These are phyloP conservation scores for Saitozyma podzolica DNA, from an alignment of 768 basidiomycete species.

Conservation along the genomic window DNA sequence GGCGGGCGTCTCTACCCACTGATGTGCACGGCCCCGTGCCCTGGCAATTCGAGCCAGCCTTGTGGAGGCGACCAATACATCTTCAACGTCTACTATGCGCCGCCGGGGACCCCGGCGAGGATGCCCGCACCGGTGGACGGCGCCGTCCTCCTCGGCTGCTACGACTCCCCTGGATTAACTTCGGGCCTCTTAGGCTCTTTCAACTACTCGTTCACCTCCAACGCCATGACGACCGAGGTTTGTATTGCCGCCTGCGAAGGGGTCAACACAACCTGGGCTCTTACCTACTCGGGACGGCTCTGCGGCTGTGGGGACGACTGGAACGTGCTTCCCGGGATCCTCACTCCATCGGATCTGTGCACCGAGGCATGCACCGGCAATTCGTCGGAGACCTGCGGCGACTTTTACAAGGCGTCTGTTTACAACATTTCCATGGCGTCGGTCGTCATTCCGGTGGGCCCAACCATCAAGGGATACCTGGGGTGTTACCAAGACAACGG, in stretches of 20 bases:
- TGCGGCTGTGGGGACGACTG: slow-evolving; percentile 42
- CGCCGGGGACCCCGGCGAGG: slow-evolving; percentile 16
- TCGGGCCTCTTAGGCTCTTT: slow-evolving; percentile 19
- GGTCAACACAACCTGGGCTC: slow-evolving; percentile 38
- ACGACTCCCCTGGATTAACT: slow-evolving; percentile 16
- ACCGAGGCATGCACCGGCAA: slow-evolving; percentile 40
- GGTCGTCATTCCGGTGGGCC: not conserved
- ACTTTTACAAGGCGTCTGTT: slow-evolving; percentile 24
- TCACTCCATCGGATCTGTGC: slow-evolving; percentile 31
- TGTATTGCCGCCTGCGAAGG: slow-evolving; percentile 39
- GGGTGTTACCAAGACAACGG: not conserved
- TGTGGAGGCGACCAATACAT: slow-evolving; percentile 28
- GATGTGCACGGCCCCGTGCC: slow-evolving; percentile 23
- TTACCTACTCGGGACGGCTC: slow-evolving; percentile 26
- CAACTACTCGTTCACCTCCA: slow-evolving; percentile 30
- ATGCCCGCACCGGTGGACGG: no score
- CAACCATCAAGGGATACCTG: not conserved
- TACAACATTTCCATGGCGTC: slow-evolving; percentile 34
- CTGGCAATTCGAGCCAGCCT: slow-evolving; percentile 29
- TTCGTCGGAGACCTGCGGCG: slow-evolving; percentile 37
- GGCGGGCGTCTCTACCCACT: slow-evolving; percentile 3
- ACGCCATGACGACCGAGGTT: slow-evolving; percentile 39
- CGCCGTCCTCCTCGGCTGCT: slow-evolving; percentile 27
- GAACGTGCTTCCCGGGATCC: slow-evolving; percentile 22
- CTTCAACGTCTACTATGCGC: slow-evolving; percentile 20